Percentiles rank a stretch among this genome's conserved stretches.
Conservation (phyloP, 257 asterid genomes). For the Penstemon newberryi region DNA sequence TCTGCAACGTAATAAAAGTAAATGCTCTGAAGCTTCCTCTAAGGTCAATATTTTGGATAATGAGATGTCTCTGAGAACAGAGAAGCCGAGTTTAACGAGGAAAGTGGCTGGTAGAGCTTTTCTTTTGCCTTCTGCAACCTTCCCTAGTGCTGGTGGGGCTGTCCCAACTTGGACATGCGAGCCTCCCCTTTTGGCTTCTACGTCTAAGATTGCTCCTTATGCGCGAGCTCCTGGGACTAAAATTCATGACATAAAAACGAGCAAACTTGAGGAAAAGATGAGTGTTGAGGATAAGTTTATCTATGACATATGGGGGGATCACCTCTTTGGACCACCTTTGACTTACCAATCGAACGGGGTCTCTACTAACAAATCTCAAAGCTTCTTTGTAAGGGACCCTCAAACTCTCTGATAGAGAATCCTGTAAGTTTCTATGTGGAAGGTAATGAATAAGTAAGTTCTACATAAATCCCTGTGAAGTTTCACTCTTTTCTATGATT, state of each 20-base stretch:
- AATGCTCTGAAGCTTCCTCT: constrained; percentile 30
- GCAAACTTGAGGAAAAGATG: constrained; percentile 35
- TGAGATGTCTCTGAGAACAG: constrained; percentile 30
- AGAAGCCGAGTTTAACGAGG: constrained; percentile 37
- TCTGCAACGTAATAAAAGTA: constrained; percentile 30
- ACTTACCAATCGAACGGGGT: constrained; percentile 36
- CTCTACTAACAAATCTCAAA: constrained; percentile 53
- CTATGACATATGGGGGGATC: constrained; percentile 94
- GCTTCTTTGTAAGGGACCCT: constrained; percentile 77
- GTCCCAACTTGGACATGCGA: constrained; percentile 38
- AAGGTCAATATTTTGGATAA: constrained; percentile 33
- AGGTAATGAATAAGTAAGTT: constrained; percentile 41
- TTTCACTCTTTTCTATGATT: neutral
- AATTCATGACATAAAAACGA: constrained; percentile 32
- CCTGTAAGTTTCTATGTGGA: constrained; percentile 50
- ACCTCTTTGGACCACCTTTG: constrained; percentile 55
- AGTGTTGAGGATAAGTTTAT: constrained; percentile 48
- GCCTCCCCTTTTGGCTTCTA: constrained; percentile 46
- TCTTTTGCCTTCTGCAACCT: constrained; percentile 65
- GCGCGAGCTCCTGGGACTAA: constrained; percentile 83
- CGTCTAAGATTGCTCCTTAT: constrained; percentile 58
- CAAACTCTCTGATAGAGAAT: constrained; percentile 40
- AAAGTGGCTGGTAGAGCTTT: constrained; percentile 44
- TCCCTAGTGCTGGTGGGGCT: constrained; percentile 44
- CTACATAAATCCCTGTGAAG: constrained; percentile 1